Conservation (phyloP, 176 grass and related monocot genomes). For the Themeda triandra region DNA sequence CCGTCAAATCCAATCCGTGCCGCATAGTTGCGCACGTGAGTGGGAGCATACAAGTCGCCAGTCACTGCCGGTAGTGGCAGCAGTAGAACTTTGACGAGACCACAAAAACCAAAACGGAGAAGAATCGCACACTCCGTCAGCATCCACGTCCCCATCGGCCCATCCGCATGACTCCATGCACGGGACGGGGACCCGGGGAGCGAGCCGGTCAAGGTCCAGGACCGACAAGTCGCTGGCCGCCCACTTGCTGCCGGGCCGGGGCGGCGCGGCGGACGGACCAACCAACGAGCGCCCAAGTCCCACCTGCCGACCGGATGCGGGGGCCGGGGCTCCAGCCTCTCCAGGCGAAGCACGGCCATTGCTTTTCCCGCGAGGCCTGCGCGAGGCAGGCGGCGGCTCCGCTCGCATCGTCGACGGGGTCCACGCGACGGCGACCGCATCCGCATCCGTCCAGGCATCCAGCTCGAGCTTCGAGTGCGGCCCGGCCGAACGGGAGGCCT, state of each 20-base stretch:
- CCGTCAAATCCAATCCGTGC: too few species aligned
- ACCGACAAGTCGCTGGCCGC: constrained; percentile 33
- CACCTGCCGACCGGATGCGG: neutral
- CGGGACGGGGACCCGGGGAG: neutral
- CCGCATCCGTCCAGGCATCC: neutral
- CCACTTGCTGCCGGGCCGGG: neutral
- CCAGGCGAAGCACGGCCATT: too few species aligned
- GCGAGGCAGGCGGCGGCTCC: neutral
- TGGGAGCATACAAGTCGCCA: too few species aligned
- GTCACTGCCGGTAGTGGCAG: neutral
- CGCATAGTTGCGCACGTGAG: too few species aligned
- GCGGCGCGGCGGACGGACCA: neutral
- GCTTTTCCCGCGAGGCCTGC: neutral
- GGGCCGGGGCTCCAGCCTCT: too few species aligned
- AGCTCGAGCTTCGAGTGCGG: neutral
- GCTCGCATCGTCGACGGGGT: constrained; percentile 18
- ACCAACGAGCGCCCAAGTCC: constrained; percentile 6
- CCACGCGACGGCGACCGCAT: constrained; percentile 29
- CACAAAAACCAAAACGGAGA: neutral
- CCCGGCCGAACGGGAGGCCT: neutral
- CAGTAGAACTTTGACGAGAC: neutral
- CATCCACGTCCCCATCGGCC: neutral
- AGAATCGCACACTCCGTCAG: neutral
- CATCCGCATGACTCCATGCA: neutral
- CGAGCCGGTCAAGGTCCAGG: constrained; percentile 18